Percentiles rank a stretch among this genome's conserved stretches.
Conservation (phyloP, 441 rosid species). For the Croton setiger region DNA sequence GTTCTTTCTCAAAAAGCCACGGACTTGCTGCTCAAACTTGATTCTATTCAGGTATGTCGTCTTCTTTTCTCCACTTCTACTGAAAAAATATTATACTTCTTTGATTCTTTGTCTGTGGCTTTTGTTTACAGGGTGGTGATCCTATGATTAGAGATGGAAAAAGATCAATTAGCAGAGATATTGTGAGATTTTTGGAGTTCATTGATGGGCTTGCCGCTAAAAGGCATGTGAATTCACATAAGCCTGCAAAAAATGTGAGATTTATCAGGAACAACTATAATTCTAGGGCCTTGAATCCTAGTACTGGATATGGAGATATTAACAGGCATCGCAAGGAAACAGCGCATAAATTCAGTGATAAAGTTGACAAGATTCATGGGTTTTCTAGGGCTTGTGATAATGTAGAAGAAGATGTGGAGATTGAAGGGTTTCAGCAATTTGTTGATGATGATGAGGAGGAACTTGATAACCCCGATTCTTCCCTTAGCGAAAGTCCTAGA, state of each 20-base stretch:
- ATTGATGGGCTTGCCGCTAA: conserved; percentile 49
- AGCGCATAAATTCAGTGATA: conserved; percentile 40
- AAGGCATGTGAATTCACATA: conserved; percentile 30
- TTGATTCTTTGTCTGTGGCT: conserved; percentile 14
- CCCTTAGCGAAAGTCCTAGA: conserved; percentile 7
- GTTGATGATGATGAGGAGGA: conserved; percentile 32
- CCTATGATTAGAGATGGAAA: conserved; percentile 78
- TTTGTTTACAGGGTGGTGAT: conserved; percentile 53
- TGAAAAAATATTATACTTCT: background rate
- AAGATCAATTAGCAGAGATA: conserved; percentile 63
- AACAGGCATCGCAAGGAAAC: conserved; percentile 27
- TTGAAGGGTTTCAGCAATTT: conserved; percentile 58
- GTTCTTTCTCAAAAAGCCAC: conserved; percentile 51
- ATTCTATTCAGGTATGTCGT: conserved; percentile 63
- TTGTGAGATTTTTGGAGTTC: conserved; percentile 56
- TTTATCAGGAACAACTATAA: conserved; percentile 27
- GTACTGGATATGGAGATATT: conserved; percentile 21
- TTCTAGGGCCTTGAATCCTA: conserved; percentile 33
- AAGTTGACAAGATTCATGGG: conserved; percentile 40
- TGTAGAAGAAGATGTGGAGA: conserved; percentile 58
- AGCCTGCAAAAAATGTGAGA: conserved; percentile 36
- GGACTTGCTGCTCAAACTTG: conserved; percentile 65
- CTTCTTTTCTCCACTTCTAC: conserved; percentile 4
- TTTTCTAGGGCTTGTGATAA: conserved; percentile 37
- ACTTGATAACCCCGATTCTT: conserved; percentile 15